Evolutionary conservation across 2,329 filamentous ascomycete species (phyloP), one percentile per base, ranked within the genome.

Genomic region (Zymoseptoria pseudotritici): DNA sequence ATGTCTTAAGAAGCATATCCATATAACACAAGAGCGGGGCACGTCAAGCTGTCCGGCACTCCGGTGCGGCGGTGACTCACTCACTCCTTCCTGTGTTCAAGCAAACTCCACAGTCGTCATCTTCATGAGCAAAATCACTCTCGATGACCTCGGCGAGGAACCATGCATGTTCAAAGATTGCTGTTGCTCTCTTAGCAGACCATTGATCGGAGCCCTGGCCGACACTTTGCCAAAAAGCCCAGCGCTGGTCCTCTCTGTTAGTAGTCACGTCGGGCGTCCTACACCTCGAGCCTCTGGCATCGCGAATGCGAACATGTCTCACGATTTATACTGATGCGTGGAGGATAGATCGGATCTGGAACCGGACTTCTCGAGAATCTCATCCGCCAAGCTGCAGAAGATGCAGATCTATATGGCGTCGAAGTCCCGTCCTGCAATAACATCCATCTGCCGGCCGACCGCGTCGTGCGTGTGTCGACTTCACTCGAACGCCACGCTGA

Each of bases 391-490:
- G 54, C 69, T 21, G 52, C 71, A 29, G 59, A 64, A 2, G 52
- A 63, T 2, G 54, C 75, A 10, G 65, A 72, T 19, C 59, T 83
- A 2, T 65, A 74, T 3, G 80, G 80, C 1, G 76, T 82, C 0
- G 81, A 83, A 62, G 80, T 83, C 7, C 65, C 71, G 21, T 73
- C 75, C 0, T 74, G 72, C 21, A 69, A 76, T 8, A 81, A 81
- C 62, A 72, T 70, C 20, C 79, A 80, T 62, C 71, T 83, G 5
- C 72, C 76, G 0, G 68, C 71, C 20, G 62, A 76, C 13, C 66
- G 74, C 13, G 73, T 81, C 65, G 68, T 76, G 51, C 65, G 72
- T 8, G 80, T 83, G 5, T 59, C 69, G 7, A 78, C 78, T 1
- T 77, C 78, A 0, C 77, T 77, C 66, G 76, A 74, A 31, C 64